Evolutionary conservation across 768 basidiomycete genomes (phyloP).

Genomic region (Rhizopogon vinicolor): DNA sequence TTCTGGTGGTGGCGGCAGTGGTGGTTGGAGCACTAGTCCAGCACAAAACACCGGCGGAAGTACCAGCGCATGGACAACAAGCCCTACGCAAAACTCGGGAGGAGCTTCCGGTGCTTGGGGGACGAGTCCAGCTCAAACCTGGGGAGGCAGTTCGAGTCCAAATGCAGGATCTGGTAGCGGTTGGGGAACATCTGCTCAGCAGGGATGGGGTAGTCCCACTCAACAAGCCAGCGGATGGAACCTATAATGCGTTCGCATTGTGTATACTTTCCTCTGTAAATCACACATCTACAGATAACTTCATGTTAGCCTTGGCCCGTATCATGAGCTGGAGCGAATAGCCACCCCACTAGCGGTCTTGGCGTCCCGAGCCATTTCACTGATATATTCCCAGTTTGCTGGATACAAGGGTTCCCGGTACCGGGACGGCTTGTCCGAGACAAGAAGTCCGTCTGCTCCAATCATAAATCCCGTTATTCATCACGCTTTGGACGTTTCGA

Average conservation of each 20-base stretch:
- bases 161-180: slow-evolving; percentile 13
- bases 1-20: slow-evolving; percentile 3
- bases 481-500: too few relatives aligned
- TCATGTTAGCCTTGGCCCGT: not conserved
- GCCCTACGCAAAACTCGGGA: slow-evolving; percentile 22
- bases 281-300: not conserved
- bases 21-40: slow-evolving; percentile 26
- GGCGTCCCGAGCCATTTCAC: too few relatives aligned
- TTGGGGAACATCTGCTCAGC: slow-evolving; percentile 23
- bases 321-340: not conserved
- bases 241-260: slow-evolving; percentile 12
- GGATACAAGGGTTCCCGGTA: too few relatives aligned
- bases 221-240: slow-evolving; percentile 56
- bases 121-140: slow-evolving; percentile 29
- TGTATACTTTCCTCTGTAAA: not conserved
- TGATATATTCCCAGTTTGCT: not conserved
- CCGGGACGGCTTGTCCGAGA: too few relatives aligned
- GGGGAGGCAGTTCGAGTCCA: slow-evolving; percentile 35
- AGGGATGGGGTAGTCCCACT: slow-evolving; percentile 48
- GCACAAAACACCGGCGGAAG: slow-evolving; percentile 18
- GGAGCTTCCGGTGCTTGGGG: slow-evolving; percentile 26
- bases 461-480: not conserved
- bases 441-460: not conserved
- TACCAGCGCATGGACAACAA: slow-evolving; percentile 14
- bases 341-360: not conserved